Evolutionary conservation across 345 rosid species (phyloP).

Genomic region (Gossypium bickii): DNA sequence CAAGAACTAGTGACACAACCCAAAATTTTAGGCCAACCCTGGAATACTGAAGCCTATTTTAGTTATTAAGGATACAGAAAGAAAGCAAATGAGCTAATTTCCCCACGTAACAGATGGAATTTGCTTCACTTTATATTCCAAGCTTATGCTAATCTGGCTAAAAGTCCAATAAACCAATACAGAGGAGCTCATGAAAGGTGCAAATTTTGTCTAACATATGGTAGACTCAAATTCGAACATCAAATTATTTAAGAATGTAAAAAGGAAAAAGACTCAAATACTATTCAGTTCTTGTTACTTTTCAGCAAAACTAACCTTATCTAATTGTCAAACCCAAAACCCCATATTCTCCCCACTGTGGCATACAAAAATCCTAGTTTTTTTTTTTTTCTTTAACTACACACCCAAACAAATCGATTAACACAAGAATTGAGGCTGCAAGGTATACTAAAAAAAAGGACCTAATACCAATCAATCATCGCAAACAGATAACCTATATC

Average conservation of each 20-base stretch:
- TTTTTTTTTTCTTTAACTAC: background rate
- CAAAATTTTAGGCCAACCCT: too few species aligned
- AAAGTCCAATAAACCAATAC: background rate
- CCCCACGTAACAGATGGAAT: background rate
- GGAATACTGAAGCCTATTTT: too few species aligned
- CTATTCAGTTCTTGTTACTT: background rate
- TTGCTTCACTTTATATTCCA: background rate
- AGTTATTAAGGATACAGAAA: background rate
- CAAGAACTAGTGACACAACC: too few species aligned
- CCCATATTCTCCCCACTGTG: background rate
- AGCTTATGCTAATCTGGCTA: background rate
- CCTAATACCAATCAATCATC: slow-evolving; percentile 6
- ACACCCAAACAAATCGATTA: background rate
- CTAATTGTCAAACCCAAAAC: background rate
- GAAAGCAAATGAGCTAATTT: background rate
- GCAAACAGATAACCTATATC: background rate
- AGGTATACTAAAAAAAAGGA: background rate
- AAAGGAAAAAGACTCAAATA: background rate
- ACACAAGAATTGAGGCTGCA: background rate
- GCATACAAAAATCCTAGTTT: background rate
- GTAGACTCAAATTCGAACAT: slow-evolving; percentile 17
- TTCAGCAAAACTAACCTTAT: background rate
- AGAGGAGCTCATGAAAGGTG: background rate
- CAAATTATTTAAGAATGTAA: background rate
- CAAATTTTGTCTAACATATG: background rate